Percentiles rank a stretch among this genome's conserved stretches.
phyloP scores from a whole-genome alignment of 1,139 yeast species.

The Yamadazyma sp. region DNA sequence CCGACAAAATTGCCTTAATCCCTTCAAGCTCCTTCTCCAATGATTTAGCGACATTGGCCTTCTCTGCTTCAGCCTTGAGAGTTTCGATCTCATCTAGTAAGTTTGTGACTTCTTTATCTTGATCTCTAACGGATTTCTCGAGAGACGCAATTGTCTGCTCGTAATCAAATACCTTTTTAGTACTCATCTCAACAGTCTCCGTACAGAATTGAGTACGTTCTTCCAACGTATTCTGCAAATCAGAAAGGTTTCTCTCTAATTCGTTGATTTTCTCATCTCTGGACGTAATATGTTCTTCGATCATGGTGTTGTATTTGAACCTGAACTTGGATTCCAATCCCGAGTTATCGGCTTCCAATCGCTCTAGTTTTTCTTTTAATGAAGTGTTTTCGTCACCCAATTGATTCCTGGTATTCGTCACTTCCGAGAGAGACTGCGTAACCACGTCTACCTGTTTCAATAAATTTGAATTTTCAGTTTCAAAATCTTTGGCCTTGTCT shows the following conservation, averaged over 20 bases:
- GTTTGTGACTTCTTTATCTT: conserved; percentile 5
- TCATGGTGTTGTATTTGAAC: conserved; percentile 27
- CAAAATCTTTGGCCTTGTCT: conserved; percentile 5
- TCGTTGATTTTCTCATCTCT: conserved; percentile 22
- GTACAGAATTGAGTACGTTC: conserved; percentile 7
- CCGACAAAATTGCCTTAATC: conserved; percentile 3
- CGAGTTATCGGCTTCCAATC: conserved; percentile 14
- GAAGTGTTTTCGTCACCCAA: conserved; percentile 5
- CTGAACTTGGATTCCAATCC: conserved; percentile 24
- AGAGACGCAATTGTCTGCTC: conserved; percentile 7
- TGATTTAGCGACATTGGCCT: neutral
- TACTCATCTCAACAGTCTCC: conserved; percentile 11
- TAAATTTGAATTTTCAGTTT: neutral
- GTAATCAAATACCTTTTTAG: conserved; percentile 10
- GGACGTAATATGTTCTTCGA: conserved; percentile 29
- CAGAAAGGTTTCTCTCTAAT: conserved; percentile 9
- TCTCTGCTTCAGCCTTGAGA: neutral
- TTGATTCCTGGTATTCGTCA: conserved; percentile 5
- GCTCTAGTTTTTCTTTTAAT: conserved; percentile 9
- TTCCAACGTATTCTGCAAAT: conserved; percentile 10
- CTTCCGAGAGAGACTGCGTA: conserved; percentile 1
- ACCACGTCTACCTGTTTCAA: conserved; percentile 10
- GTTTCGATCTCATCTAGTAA: conserved; percentile 1
- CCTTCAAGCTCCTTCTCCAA: conserved; percentile 3
- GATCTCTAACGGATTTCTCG: conserved; percentile 2